Percentiles rank a stretch among this genome's conserved stretches.
phyloP scores from a whole-genome alignment of 2,329 filamentous ascomycete genomes.

The Aspergillus sp. region DNA sequence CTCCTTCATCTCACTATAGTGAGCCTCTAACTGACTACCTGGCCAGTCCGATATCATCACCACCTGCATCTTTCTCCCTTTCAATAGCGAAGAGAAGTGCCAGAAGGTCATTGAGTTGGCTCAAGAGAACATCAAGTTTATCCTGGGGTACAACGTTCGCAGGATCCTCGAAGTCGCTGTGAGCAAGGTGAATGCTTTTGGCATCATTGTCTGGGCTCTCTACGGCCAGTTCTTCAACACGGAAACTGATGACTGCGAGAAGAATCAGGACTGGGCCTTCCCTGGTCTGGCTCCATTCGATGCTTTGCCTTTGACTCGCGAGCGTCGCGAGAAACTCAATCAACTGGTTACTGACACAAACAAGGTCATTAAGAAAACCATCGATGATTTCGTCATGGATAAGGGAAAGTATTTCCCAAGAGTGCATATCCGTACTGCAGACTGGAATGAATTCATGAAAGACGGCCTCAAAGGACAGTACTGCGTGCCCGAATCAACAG shows the following conservation, averaged over 20 bases:
- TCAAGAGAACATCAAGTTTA: neutral
- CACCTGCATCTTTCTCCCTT: slow-evolving; percentile 24
- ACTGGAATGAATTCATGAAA: slow-evolving; percentile 36
- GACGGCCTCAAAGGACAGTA: slow-evolving; percentile 32
- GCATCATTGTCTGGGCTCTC: slow-evolving; percentile 4
- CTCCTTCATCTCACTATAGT: neutral
- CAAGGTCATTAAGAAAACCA: neutral
- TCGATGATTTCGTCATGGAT: neutral
- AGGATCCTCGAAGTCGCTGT: neutral
- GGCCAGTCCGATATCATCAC: slow-evolving; percentile 20
- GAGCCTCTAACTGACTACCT: neutral
- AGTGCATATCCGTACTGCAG: slow-evolving; percentile 10
- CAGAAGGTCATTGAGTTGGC: slow-evolving; percentile 8
- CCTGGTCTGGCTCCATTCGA: neutral
- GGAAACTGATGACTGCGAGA: slow-evolving; percentile 1
- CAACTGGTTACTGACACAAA: slow-evolving; percentile 10
- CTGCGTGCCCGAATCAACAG: slow-evolving; percentile 26
- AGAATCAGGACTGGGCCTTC: slow-evolving; percentile 12
- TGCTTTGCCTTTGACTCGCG: neutral
- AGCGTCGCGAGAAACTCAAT: slow-evolving; percentile 10
- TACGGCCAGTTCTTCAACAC: slow-evolving; percentile 15
- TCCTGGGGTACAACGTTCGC: slow-evolving; percentile 5
- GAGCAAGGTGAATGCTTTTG: neutral
- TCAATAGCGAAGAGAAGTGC: slow-evolving; percentile 16
- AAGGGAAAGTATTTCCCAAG: neutral